phyloP scores from a whole-genome alignment of 345 rosid genomes.

The Psidium guajava region DNA sequence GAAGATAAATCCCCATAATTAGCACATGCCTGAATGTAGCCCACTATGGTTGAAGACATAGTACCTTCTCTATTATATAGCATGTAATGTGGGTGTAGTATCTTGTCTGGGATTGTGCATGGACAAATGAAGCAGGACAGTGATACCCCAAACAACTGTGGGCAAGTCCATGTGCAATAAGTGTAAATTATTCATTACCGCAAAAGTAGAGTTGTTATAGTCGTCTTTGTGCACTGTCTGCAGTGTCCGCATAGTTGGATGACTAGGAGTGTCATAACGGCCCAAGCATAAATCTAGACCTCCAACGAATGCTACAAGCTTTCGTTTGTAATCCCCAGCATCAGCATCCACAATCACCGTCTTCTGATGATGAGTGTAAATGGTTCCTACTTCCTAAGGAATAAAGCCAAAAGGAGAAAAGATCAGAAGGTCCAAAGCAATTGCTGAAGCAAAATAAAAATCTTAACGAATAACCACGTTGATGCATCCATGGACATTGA shows the following conservation, averaged over 20 bases:
- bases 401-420: constrained; percentile 6
- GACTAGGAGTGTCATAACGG: constrained; percentile 5
- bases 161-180: background rate
- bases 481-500: background rate
- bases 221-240: constrained; percentile 5
- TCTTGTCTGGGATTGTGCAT: background rate
- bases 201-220: constrained; percentile 14
- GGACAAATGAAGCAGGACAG: background rate
- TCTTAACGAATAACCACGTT: background rate
- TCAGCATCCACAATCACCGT: constrained; percentile 10
- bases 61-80: background rate
- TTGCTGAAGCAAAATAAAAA: background rate
- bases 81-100: background rate
- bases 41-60: background rate
- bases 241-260: constrained; percentile 4
- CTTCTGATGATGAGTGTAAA: constrained; percentile 9
- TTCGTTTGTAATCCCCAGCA: constrained; percentile 3
- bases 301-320: constrained; percentile 8
- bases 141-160: background rate
- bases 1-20: background rate
- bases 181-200: constrained; percentile 25
- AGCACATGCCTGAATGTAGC: background rate
- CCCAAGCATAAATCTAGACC: constrained; percentile 11
- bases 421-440: background rate
- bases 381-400: background rate